Evolutionary conservation across 2,329 filamentous ascomycete species (phyloP).

Genomic region (Cladophialophora immunda): DNA sequence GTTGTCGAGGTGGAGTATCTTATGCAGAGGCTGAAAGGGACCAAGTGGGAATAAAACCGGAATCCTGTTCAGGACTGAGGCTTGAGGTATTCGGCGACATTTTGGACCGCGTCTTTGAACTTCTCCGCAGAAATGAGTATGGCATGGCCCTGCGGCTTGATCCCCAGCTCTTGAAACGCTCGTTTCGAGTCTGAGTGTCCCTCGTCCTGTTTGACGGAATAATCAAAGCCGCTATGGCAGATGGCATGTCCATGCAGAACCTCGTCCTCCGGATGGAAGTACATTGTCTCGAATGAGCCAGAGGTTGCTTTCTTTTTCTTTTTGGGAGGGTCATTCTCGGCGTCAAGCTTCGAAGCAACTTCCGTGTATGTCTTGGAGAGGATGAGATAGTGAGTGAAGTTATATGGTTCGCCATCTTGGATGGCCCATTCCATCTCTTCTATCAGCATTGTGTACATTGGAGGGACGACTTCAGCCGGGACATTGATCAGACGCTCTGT

Average conservation of each 20-base stretch:
- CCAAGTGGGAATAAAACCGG: conserved; percentile 54
- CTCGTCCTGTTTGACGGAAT: conserved; percentile 79
- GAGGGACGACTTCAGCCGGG: conserved; percentile 89
- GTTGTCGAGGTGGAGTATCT: conserved; percentile 97
- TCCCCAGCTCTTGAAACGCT: conserved; percentile 91
- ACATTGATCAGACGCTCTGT: conserved; percentile 96
- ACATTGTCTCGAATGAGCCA: conserved; percentile 71
- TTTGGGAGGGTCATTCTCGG: conserved; percentile 67
- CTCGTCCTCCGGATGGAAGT: conserved; percentile 97
- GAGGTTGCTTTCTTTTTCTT: conserved; percentile 71
- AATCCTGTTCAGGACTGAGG: conserved; percentile 44
- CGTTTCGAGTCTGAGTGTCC: conserved; percentile 88
- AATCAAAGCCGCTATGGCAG: conserved; percentile 75
- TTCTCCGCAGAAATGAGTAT: conserved; percentile 83
- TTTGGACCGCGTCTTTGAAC: conserved; percentile 79
- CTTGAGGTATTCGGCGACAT: conserved; percentile 76
- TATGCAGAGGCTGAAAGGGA: conserved; percentile 81
- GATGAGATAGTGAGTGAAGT: conserved; percentile 91
- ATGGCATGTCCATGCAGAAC: conserved; percentile 78
- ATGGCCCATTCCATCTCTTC: conserved; percentile 91
- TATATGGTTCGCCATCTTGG: conserved; percentile 89
- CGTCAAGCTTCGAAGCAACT: conserved; percentile 80
- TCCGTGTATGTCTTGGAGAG: conserved; percentile 93
- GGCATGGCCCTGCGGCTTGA: conserved; percentile 83
- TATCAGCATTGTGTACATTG: conserved; percentile 92